These are phyloP conservation scores for Clonostachys rosea DNA, from an alignment of 2,329 filamentous ascomycete genomes.

Conservation along the genomic window DNA sequence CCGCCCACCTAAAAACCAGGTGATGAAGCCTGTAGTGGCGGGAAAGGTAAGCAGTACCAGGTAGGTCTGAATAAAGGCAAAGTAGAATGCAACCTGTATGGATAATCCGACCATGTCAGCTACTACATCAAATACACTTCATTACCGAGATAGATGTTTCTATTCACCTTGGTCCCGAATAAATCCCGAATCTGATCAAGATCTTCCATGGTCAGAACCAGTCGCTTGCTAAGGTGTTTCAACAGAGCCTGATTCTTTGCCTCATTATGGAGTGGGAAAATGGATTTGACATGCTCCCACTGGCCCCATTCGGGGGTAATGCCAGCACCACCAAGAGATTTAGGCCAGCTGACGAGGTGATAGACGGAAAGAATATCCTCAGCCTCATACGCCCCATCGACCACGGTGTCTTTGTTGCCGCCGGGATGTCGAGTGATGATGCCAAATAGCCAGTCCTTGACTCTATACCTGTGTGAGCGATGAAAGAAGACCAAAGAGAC, in stretches of 20 bases:
- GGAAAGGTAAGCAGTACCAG: conserved; percentile 67
- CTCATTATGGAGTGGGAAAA: conserved; percentile 61
- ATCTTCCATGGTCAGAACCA: conserved; percentile 43
- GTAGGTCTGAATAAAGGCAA: conserved; percentile 77
- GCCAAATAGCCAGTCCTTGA: conserved; percentile 72
- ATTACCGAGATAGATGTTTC: not conserved
- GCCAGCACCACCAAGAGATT: conserved; percentile 55
- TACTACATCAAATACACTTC: not conserved
- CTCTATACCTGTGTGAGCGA: conserved; percentile 31
- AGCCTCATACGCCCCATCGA: conserved; percentile 49
- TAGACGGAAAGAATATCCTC: conserved; percentile 69
- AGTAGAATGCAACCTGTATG: conserved; percentile 67
- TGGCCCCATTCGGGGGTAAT: conserved; percentile 52
- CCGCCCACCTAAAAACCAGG: conserved; percentile 63
- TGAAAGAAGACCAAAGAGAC: not conserved
- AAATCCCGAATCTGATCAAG: conserved; percentile 57
- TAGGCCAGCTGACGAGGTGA: conserved; percentile 57
- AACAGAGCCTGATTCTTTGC: conserved; percentile 51
- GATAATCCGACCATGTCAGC: not conserved
- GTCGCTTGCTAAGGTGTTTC: conserved; percentile 46
- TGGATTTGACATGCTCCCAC: conserved; percentile 55
- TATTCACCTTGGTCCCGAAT: conserved; percentile 50
- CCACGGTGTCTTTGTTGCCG: conserved; percentile 44
- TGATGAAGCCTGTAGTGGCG: conserved; percentile 60
- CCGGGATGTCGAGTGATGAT: conserved; percentile 60